phyloP scores from a whole-genome alignment of 805 yeast species.

The Wickerhamomyces chaumierensis region DNA sequence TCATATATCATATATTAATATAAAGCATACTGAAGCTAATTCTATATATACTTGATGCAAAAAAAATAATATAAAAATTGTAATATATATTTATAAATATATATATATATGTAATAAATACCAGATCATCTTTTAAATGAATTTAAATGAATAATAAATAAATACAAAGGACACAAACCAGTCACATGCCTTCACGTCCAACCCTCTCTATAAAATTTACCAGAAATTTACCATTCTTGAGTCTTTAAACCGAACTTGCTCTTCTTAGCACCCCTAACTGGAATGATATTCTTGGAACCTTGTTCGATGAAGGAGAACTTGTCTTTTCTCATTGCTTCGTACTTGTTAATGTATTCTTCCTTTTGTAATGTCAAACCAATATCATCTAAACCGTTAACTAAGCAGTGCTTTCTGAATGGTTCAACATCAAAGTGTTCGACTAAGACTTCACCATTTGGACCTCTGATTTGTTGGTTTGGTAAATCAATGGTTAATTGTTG shows the following conservation, averaged over 20 bases:
- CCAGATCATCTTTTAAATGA: too few relatives aligned
- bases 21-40: too few relatives aligned
- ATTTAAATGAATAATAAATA: too few relatives aligned
- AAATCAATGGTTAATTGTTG: conserved; percentile 64
- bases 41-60: too few relatives aligned
- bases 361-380: conserved; percentile 91
- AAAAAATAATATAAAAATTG: too few relatives aligned
- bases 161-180: too few relatives aligned
- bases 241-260: conserved; percentile 54
- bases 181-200: too few relatives aligned
- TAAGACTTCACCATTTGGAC: conserved; percentile 58
- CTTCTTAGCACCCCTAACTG: conserved; percentile 59
- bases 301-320: conserved; percentile 90
- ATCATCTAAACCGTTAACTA: conserved; percentile 91
- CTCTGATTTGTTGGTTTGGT: conserved; percentile 71
- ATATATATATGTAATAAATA: too few relatives aligned
- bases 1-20: too few relatives aligned
- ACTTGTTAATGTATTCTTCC: conserved; percentile 62
- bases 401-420: conserved; percentile 87
- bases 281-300: conserved; percentile 59
- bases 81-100: too few relatives aligned
- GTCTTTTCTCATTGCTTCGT: conserved; percentile 66
- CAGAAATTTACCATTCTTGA: conserved; percentile 54
- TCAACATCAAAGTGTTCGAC: conserved; percentile 83
- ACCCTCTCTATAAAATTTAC: neutral